Evolutionary conservation across 192 early-diverging fungal genomes (phyloP).

Genomic region (Mortierella hygrophila): DNA sequence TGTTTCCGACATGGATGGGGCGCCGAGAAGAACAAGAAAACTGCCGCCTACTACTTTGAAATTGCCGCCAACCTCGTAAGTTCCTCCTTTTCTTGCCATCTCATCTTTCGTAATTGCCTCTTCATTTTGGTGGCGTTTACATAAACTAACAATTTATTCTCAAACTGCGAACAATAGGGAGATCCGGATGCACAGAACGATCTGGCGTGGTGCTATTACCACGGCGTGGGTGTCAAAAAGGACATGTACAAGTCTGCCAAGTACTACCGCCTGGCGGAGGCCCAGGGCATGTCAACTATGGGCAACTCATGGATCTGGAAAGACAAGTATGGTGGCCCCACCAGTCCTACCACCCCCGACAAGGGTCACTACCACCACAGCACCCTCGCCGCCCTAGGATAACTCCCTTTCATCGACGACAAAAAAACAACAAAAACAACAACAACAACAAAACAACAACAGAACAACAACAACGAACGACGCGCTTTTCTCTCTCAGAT

Average conservation of each 20-base stretch:
- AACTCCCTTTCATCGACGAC: background rate
- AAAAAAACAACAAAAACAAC: background rate
- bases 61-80: conserved; percentile 77
- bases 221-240: conserved; percentile 83
- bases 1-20: conserved; percentile 89
- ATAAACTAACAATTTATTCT: background rate
- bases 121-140: background rate
- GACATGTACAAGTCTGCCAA: conserved; percentile 79
- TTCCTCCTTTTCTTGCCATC: background rate
- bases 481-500: too few relatives aligned
- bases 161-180: conserved; percentile 55
- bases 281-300: conserved; percentile 73
- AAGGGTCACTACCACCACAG: conserved; percentile 12
- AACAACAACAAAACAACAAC: background rate
- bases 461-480: background rate
- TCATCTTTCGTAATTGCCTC: background rate
- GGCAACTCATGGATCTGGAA: conserved; percentile 91
- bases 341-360: conserved; percentile 20
- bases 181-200: conserved; percentile 85
- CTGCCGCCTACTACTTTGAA: conserved; percentile 85
- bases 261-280: conserved; percentile 79
- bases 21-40: conserved; percentile 76
- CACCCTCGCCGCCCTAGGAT: conserved; percentile 9
- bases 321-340: conserved; percentile 73
- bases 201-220: conserved; percentile 78